Percentiles rank a stretch among this genome's conserved stretches.
Evolutionary conservation across 768 basidiomycete genomes (phyloP).

Genomic region (Roridomyces roridus): DNA sequence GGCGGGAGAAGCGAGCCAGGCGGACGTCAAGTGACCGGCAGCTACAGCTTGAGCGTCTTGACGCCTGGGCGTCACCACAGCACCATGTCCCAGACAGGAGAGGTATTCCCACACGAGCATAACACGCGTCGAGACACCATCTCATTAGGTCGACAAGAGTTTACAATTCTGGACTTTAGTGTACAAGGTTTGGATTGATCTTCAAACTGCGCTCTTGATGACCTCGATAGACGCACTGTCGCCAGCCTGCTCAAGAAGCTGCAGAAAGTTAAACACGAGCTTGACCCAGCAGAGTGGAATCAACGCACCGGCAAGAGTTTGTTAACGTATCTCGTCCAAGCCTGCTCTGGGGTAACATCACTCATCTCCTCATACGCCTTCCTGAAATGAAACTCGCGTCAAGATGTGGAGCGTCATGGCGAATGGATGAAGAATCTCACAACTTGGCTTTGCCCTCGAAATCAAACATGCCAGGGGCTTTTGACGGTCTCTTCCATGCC

Average conservation of each 20-base stretch:
- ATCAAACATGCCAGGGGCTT: conserved; percentile 79
- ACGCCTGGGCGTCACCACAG: conserved; percentile 15
- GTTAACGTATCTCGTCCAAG: conserved; percentile 75
- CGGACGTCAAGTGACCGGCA: conserved; percentile 13
- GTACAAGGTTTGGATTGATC: too few relatives aligned
- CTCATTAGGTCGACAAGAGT: too few relatives aligned
- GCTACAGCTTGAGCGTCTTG: conserved; percentile 2
- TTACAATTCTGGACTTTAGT: too few relatives aligned
- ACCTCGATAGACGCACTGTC: conserved; percentile 62
- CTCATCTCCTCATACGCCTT: conserved; percentile 84
- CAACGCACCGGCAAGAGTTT: conserved; percentile 68
- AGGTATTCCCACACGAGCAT: not conserved
- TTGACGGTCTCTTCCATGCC: conserved; percentile 72
- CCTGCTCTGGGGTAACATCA: conserved; percentile 76
- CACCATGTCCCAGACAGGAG: conserved; percentile 1
- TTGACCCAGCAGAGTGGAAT: not conserved
- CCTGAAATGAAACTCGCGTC: conserved; percentile 51
- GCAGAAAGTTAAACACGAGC: not conserved
- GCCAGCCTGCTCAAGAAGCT: conserved; percentile 63
- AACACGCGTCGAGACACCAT: not conserved
- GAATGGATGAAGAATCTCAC: conserved; percentile 44
- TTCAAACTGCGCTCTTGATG: conserved; percentile 56
- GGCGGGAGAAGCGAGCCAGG: conserved; percentile 22
- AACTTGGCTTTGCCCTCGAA: conserved; percentile 92
- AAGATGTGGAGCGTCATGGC: conserved; percentile 17